Conservation (phyloP, 805 yeast genomes). For the Ascoidea tarda region DNA sequence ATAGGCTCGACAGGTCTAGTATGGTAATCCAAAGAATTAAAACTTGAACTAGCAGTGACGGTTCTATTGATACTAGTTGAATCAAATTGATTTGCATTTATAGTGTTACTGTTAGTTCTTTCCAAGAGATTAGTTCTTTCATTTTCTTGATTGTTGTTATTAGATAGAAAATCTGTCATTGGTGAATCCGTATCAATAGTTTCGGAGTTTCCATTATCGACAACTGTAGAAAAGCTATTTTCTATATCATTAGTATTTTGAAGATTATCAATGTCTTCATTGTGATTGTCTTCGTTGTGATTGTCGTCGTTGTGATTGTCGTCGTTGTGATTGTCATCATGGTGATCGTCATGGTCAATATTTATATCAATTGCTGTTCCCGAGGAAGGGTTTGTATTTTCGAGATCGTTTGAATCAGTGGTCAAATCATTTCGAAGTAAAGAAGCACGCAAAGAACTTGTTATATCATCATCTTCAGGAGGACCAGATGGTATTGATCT, state of each 20-base stretch:
- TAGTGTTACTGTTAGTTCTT: too few relatives aligned
- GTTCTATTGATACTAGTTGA: too few relatives aligned
- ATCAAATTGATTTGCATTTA: too few relatives aligned
- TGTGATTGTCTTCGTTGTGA: background rate
- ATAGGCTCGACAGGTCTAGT: background rate
- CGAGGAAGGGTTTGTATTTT: background rate
- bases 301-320: background rate
- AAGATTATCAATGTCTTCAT: background rate
- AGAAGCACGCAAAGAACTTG: slow-evolving; percentile 1
- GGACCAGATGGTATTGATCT: slow-evolving; percentile 21
- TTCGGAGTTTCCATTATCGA: too few relatives aligned
- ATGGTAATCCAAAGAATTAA: too few relatives aligned
- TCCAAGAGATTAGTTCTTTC: too few relatives aligned
- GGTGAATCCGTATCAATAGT: too few relatives aligned
- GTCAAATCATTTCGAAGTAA: background rate
- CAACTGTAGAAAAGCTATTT: too few relatives aligned
- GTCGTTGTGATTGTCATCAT: background rate
- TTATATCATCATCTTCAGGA: slow-evolving; percentile 1
- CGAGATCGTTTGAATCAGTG: background rate
- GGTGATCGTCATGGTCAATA: background rate
- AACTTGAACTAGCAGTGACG: too few relatives aligned
- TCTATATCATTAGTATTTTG: too few relatives aligned
- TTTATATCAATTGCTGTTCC: background rate
- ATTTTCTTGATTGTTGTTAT: too few relatives aligned
- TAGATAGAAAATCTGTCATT: too few relatives aligned